Evolutionary conservation across 139 green algal species (phyloP).

Genomic region (Ulvella scutata): DNA sequence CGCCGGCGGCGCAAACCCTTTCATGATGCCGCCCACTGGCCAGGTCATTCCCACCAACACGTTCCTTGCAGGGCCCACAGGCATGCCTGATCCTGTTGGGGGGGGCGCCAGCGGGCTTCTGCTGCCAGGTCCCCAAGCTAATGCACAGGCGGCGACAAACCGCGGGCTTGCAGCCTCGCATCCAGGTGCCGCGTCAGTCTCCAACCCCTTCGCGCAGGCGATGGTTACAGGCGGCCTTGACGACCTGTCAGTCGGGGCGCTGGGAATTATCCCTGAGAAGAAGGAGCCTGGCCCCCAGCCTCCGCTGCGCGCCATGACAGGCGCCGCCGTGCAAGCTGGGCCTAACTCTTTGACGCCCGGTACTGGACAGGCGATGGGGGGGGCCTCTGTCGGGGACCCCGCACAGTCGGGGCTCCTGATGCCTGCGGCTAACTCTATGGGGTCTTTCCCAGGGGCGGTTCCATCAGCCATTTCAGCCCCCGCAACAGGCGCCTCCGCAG

Average conservation of each 20-base stretch:
- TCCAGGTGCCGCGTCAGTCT: background rate
- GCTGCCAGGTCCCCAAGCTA: background rate
- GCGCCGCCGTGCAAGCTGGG: background rate
- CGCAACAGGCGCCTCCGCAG: too few relatives aligned
- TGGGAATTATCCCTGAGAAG: background rate
- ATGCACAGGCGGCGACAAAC: background rate
- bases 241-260: background rate
- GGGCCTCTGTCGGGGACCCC: too few relatives aligned
- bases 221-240: background rate
- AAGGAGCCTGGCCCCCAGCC: background rate
- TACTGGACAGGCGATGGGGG: too few relatives aligned
- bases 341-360: too few relatives aligned
- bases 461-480: too few relatives aligned
- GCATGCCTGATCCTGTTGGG: background rate
- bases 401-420: too few relatives aligned
- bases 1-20: background rate
- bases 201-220: background rate
- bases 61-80: background rate
- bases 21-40: slow-evolving; percentile 2
- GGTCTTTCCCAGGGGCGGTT: too few relatives aligned
- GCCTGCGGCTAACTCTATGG: too few relatives aligned
- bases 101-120: background rate
- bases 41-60: background rate
- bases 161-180: background rate
- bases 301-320: background rate